A percentile compares a stretch with the other conserved stretches of the same genome.
phyloP scores from a whole-genome alignment of 176 grass and related monocot species.

The Cocos nucifera region DNA sequence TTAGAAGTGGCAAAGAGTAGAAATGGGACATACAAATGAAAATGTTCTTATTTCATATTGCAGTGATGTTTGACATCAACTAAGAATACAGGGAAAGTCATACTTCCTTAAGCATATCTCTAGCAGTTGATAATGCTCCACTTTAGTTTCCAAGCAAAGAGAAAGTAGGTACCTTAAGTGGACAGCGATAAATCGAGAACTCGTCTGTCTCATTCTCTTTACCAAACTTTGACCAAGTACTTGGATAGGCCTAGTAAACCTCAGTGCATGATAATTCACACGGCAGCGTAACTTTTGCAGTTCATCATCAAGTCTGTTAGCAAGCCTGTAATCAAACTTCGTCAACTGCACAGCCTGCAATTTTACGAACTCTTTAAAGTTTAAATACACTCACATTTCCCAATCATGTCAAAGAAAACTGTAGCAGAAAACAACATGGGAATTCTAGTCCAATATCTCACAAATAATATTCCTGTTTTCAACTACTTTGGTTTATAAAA shows the following conservation, averaged over 20 bases:
- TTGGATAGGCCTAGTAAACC: constrained; percentile 65
- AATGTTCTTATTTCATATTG: no score
- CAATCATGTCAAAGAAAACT: background rate
- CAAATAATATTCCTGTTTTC: no score
- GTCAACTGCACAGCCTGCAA: constrained; percentile 91
- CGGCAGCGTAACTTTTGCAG: constrained; percentile 84
- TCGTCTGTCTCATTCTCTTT: constrained; percentile 54
- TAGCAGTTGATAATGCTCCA: no score
- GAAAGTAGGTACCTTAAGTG: constrained; percentile 64
- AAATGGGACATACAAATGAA: no score
- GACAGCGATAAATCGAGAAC: constrained; percentile 56
- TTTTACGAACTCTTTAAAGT: constrained; percentile 9
- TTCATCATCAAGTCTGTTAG: constrained; percentile 64
- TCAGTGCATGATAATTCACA: constrained; percentile 87
- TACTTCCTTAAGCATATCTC: no score
- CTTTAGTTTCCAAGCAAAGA: constrained; percentile 14
- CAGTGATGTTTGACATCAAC: no score
- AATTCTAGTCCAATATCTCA: no score
- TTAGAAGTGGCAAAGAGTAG: no score
- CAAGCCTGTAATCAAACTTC: constrained; percentile 94
- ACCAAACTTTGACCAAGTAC: constrained; percentile 58
- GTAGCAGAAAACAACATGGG: background rate
- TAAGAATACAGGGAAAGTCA: no score
- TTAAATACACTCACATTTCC: constrained; percentile 3
- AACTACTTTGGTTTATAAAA: no score